phyloP scores from a whole-genome alignment of 2,329 filamentous ascomycete genomes.

The Xylariaceae sp. region DNA sequence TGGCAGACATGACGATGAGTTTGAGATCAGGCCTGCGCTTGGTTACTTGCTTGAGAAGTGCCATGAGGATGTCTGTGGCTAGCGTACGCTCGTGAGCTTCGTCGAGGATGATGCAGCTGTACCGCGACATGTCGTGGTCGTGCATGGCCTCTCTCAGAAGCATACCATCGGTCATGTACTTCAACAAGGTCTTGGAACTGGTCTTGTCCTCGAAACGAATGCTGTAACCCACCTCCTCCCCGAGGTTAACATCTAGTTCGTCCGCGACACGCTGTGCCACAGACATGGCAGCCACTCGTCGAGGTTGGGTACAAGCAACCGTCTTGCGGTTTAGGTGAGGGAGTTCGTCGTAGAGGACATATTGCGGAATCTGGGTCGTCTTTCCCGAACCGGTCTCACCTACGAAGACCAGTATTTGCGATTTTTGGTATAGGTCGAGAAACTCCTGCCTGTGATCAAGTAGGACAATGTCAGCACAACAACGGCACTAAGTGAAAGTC shows the following conservation, averaged over 20 bases:
- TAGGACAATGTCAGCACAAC: not conserved
- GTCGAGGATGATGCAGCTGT: constrained; percentile 97
- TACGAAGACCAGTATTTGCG: constrained; percentile 96
- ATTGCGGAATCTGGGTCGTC: constrained; percentile 98
- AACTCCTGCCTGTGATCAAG: constrained; percentile 73
- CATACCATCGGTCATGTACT: constrained; percentile 99
- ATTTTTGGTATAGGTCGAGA: constrained; percentile 86
- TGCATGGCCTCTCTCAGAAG: constrained; percentile 95
- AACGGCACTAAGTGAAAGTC: not conserved
- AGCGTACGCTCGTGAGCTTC: constrained; percentile 98
- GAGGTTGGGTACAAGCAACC: constrained; percentile 95
- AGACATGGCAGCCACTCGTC: constrained; percentile 97
- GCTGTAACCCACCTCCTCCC: constrained; percentile 96
- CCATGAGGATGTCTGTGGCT: constrained; percentile 97
- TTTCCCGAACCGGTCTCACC: constrained; percentile 99
- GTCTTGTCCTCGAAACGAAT: constrained; percentile 99
- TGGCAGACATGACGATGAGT: constrained; percentile 98
- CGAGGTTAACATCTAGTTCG: constrained; percentile 91
- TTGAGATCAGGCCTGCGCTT: constrained; percentile 84
- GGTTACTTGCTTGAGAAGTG: constrained; percentile 88
- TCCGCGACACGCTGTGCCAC: constrained; percentile 97
- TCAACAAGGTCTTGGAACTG: constrained; percentile 83
- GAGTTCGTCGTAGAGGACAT: constrained; percentile 95
- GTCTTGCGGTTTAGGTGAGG: constrained; percentile 85
- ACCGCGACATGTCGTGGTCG: constrained; percentile 86